phyloP scores from a whole-genome alignment of 208 protist genomes.

The Trypanosoma conorhini region DNA sequence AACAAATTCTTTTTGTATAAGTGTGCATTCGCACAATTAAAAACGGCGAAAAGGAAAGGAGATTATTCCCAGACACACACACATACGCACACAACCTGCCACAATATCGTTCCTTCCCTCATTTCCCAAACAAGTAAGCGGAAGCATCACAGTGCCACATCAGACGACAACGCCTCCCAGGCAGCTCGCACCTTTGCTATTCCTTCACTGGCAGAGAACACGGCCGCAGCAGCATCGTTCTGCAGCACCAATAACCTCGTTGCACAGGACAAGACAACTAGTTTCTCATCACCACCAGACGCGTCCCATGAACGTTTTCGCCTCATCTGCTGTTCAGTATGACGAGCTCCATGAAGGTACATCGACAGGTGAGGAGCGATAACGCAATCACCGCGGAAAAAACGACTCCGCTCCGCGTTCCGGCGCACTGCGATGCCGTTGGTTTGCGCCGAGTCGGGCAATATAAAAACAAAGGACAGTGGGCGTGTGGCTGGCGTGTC shows the following conservation, averaged over 20 bases:
- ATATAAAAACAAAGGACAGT: conserved; percentile 35
- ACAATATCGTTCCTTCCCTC: neutral
- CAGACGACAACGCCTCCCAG: conserved; percentile 14
- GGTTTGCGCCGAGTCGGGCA: conserved; percentile 36
- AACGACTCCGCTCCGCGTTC: conserved; percentile 27
- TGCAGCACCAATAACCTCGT: conserved; percentile 44
- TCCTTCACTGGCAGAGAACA: conserved; percentile 15
- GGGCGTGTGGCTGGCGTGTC: neutral
- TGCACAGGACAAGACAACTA: conserved; percentile 37
- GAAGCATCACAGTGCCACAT: neutral
- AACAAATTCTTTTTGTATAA: no score
- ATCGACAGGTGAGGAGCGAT: conserved; percentile 19
- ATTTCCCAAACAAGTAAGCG: neutral
- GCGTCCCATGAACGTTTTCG: neutral
- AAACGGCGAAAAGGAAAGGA: conserved; percentile 27
- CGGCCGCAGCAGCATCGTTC: conserved; percentile 25
- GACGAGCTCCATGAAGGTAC: conserved; percentile 37
- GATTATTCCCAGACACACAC: neutral
- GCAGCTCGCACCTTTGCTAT: conserved; percentile 2
- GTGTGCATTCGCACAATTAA: no score
- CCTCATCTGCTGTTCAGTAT: neutral
- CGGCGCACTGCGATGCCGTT: conserved; percentile 33
- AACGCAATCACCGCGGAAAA: conserved; percentile 34
- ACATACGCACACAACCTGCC: neutral
- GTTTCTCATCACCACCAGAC: neutral